These are phyloP conservation scores for Cnidoscolus chayamansa DNA, from an alignment of 441 rosid species.

Conservation along the genomic window DNA sequence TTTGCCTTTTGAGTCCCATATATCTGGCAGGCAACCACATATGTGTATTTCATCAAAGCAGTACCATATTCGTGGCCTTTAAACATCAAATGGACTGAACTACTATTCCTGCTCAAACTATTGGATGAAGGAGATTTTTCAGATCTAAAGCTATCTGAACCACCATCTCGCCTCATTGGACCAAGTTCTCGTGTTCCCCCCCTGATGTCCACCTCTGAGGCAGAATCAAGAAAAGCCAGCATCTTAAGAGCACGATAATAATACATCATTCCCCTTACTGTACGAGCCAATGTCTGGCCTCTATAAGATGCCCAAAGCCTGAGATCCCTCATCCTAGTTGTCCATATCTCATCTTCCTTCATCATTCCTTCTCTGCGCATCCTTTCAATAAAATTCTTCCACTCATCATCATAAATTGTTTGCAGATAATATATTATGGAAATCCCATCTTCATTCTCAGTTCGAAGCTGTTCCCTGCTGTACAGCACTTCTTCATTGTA, in stretches of 20 bases:
- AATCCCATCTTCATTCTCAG: constrained; percentile 87
- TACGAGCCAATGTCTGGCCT: constrained; percentile 84
- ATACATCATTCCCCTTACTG: constrained; percentile 95
- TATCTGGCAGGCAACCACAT: constrained; percentile 81
- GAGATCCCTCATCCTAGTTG: constrained; percentile 65
- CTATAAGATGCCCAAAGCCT: constrained; percentile 93
- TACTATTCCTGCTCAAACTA: constrained; percentile 44
- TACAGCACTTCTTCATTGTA: constrained; percentile 80
- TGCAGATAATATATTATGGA: constrained; percentile 77
- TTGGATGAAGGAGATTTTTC: constrained; percentile 44
- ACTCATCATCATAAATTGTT: constrained; percentile 82
- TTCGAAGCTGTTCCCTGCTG: constrained; percentile 78
- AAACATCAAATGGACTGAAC: constrained; percentile 50
- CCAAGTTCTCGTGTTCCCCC: constrained; percentile 55
- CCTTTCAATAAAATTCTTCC: constrained; percentile 85
- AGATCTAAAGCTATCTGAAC: constrained; percentile 38
- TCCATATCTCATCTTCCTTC: constrained; percentile 61
- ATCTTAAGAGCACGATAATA: constrained; percentile 77
- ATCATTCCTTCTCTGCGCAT: constrained; percentile 78
- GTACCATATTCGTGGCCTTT: constrained; percentile 76
- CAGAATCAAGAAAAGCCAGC: constrained; percentile 88
- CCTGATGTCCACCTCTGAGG: constrained; percentile 72
- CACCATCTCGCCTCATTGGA: constrained; percentile 50
- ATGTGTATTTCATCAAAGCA: constrained; percentile 79
- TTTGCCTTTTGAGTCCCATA: constrained; percentile 76